Base-by-base conservation (phyloP, 2,329 filamentous ascomycete species). In the Xenoacremonium recifei region DNA sequence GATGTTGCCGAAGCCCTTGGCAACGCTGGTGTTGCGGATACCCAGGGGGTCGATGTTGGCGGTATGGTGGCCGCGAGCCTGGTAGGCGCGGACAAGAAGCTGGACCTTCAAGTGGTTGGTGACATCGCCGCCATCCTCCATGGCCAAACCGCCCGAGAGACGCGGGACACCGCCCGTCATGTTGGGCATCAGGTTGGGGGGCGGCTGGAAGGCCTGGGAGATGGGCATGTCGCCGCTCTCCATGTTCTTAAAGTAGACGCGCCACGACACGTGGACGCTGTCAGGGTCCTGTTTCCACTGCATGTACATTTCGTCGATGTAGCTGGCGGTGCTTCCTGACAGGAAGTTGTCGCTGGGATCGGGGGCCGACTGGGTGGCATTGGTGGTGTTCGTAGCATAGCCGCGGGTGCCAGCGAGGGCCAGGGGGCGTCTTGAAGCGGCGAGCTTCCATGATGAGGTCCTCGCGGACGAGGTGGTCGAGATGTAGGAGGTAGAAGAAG, bases 221-320 rank as follows among this genome's bases (percentile, higher is more conserved):
- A 95, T 89, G 64, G 92, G 92, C 89, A 99, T 97, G 62, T 93
- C 88, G 67, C 93, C 93, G 54, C 83, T 87, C 76, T 99, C 93
- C 87, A 99, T 96, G 74, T 99, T 99, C 74, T 85, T 89, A 80
- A 99, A 99, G 80, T 99, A 99, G 65, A 95, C 85, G 74, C 96
- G 92, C 93, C 93, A 99, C 67, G 93, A 99, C 60, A 96, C 79
- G 71, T 99, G 93, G 45, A 99, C 93, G 64, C 89, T 96, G 60
- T 83, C 80, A 39, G 93, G 91, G 60, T 99, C 90, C 52, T 87
- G 77, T 72, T 92, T 96, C 93, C 93, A 99, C 66, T 91, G 84
- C 75, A 96, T 76, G 72, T 99, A 99, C 93, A 99, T 99, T 76
- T 96, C 93, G 69, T 99, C 93, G 66, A 99, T 89, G 74, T 99